Base-by-base conservation (phyloP, 176 grass and related monocot species). In the Oryza glumipatula region DNA sequence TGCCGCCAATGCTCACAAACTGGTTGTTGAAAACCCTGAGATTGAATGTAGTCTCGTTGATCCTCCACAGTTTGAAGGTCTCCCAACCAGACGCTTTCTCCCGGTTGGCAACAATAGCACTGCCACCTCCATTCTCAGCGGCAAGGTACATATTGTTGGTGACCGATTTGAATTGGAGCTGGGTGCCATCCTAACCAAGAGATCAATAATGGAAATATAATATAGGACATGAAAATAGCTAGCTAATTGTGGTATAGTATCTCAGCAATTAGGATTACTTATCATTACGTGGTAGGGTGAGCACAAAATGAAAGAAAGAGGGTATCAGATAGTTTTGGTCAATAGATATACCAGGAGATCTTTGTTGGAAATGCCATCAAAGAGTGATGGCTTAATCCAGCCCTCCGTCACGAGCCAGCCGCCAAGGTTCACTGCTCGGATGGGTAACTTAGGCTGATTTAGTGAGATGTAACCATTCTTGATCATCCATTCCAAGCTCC, bases 401-500 rank as follows among this genome's bases (percentile, higher is more conserved):
- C 54, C 54, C 54, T 21, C 54, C 0, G 54, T 60, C 19, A 60
- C 54, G 3, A 60, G 54, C 54, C 54, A 60, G 54, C 54, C 54
- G 0, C 54, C 54, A 60, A 60, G 54, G 54, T 60, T 60, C 19
- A 60, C 54, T 14, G 54, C 54, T 60, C 19, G 54, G 54, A 60
- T 60, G 54, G 54, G 54, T 7, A 19, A 60, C 19, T 11, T 11
- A 60, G 54, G 54, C 7, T 5, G 54, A n/a, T 67, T 46, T 10
- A 88, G 6, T 11, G 85, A 45, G 73, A 94, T 87, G 68, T 87
- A 93, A 24, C 89, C 94, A 32, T 96, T 93, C 9, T 72, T 51
- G 21, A 96, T 96, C 91, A 96, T 96, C 94, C 91, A 96, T 74
- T 91, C 47, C 73, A 94, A 80, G 39, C 79, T 96, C 94, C 94